Percentiles rank a stretch among this genome's conserved stretches.
phyloP scores from a whole-genome alignment of 2,329 filamentous ascomycete species.

The Fusarium virguliforme region DNA sequence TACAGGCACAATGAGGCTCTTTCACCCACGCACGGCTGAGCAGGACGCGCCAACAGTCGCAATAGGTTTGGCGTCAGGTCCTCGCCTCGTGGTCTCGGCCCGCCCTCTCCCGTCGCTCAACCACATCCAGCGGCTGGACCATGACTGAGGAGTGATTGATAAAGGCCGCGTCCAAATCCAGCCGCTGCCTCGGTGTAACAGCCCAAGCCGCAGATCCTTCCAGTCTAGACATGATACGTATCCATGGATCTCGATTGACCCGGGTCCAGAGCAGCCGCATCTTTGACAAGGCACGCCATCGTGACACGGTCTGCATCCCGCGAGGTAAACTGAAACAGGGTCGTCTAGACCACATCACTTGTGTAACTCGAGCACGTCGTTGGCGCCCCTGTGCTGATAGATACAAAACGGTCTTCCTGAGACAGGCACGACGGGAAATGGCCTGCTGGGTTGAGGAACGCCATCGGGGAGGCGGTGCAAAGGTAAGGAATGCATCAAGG shows the following conservation, averaged over 20 bases:
- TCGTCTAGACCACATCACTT: not conserved
- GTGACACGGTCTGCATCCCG: not conserved
- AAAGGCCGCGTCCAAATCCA: not conserved
- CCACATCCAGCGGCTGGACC: not conserved
- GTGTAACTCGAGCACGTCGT: not conserved
- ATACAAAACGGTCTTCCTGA: constrained; percentile 12
- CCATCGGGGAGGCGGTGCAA: constrained; percentile 7
- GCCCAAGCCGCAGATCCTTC: not conserved
- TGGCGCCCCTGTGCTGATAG: not conserved
- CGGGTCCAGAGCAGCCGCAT: not conserved
- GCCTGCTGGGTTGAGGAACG: not conserved
- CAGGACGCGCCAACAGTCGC: not conserved
- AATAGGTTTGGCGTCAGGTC: constrained; percentile 20
- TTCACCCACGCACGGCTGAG: not conserved
- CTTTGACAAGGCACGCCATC: constrained; percentile 2
- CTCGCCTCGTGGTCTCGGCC: constrained; percentile 21
- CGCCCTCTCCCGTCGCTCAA: constrained; percentile 9
- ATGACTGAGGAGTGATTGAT: not conserved
- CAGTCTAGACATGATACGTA: not conserved
- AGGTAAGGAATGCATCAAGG: constrained; percentile 22
- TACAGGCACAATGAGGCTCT: constrained; percentile 14
- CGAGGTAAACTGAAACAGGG: not conserved
- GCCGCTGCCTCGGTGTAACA: not conserved
- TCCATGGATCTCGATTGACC: not conserved
- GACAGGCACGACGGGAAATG: constrained; percentile 1